Conservation (phyloP, 2,329 filamentous ascomycete genomes). For the Amphichorda felina region DNA sequence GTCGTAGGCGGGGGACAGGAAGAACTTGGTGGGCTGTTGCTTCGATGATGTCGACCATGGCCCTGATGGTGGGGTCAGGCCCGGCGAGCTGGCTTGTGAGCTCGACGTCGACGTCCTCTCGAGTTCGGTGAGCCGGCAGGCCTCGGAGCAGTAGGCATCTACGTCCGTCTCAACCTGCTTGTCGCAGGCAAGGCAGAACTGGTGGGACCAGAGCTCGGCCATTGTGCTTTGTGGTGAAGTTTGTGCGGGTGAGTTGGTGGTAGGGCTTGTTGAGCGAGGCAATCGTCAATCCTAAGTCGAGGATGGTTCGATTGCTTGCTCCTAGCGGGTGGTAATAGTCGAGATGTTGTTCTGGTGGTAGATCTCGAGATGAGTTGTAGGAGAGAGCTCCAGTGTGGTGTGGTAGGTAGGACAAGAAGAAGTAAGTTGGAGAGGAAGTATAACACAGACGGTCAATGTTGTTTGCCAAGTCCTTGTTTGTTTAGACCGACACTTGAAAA, state of each 20-base stretch:
- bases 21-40: constrained; percentile 36
- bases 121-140: constrained; percentile 78
- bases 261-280: background rate
- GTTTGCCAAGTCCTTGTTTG: no score
- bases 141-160: constrained; percentile 82
- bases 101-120: constrained; percentile 58
- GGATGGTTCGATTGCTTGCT: no score
- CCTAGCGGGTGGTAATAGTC: no score
- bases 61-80: constrained; percentile 36
- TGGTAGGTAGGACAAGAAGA: no score
- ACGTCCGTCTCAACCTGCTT: constrained; percentile 62
- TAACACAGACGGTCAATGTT: no score
- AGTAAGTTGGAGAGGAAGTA: no score
- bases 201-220: constrained; percentile 66
- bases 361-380: no score
- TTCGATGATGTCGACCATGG: constrained; percentile 20
- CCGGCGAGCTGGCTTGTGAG: constrained; percentile 47
- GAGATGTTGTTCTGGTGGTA: no score
- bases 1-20: constrained; percentile 64
- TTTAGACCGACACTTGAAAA: background rate
- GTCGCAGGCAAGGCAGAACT: constrained; percentile 92
- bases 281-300: no score
- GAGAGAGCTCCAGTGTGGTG: no score
- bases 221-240: constrained; percentile 24
- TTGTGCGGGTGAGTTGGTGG: background rate